These are phyloP conservation scores for Cyberlindnera petersonii DNA, from an alignment of 805 yeast species.

Conservation along the genomic window DNA sequence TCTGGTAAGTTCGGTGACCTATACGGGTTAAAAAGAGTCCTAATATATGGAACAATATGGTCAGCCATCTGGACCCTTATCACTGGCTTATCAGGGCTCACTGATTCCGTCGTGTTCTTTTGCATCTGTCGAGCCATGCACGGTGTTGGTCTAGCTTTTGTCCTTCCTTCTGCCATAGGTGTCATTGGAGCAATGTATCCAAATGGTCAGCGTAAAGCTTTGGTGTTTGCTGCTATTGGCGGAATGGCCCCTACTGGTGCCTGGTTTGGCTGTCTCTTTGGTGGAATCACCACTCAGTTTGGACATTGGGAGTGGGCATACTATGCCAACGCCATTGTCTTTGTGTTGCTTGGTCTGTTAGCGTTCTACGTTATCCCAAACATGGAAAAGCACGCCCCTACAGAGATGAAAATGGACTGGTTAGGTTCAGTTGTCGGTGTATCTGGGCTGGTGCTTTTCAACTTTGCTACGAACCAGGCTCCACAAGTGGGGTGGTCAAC, in stretches of 20 bases:
- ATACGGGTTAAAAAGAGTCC: conserved; percentile 55
- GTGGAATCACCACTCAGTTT: conserved; percentile 42
- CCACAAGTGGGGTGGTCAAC: conserved; percentile 65
- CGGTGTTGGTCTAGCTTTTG: conserved; percentile 56
- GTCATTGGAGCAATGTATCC: conserved; percentile 45
- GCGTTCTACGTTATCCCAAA: conserved; percentile 36
- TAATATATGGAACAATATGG: conserved; percentile 54
- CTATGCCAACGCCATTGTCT: conserved; percentile 37
- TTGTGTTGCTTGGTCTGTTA: conserved; percentile 29
- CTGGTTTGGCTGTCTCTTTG: conserved; percentile 46
- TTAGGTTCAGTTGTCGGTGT: conserved; percentile 55
- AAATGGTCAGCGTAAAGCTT: conserved; percentile 44
- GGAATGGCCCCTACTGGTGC: conserved; percentile 64
- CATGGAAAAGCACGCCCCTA: conserved; percentile 17
- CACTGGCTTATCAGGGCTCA: conserved; percentile 55
- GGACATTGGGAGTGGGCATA: conserved; percentile 50
- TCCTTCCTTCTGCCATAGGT: conserved; percentile 58
- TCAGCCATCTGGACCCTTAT: conserved; percentile 53
- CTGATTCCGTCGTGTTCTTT: conserved; percentile 48
- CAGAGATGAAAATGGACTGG: conserved; percentile 40
- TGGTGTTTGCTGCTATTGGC: conserved; percentile 52
- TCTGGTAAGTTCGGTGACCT: conserved; percentile 73
- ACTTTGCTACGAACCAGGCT: conserved; percentile 73
- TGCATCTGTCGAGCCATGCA: conserved; percentile 53
- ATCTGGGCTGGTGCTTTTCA: conserved; percentile 55